Percentiles rank a stretch among this genome's conserved stretches.
These are phyloP conservation scores for Colletotrichum sp. DNA, from an alignment of 2,329 filamentous ascomycete species.

Conservation along the genomic window DNA sequence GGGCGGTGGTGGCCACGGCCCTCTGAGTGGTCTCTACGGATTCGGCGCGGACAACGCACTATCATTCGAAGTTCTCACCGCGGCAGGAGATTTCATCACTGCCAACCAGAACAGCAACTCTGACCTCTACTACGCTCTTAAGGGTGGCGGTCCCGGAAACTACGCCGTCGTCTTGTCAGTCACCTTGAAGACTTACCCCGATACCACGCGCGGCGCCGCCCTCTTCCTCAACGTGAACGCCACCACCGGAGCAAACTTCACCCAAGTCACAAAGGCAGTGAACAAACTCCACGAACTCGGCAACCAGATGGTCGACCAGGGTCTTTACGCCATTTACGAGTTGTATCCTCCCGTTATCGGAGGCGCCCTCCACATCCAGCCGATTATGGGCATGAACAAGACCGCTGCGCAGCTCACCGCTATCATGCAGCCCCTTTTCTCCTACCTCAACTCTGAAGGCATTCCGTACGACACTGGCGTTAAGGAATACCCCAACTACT, in stretches of 20 bases:
- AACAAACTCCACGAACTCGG: slow-evolving; percentile 13
- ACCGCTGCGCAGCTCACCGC: slow-evolving; percentile 4
- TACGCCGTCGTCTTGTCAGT: slow-evolving; percentile 58
- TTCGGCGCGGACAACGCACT: slow-evolving; percentile 52
- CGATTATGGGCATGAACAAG: slow-evolving; percentile 24
- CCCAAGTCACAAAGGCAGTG: slow-evolving; percentile 8
- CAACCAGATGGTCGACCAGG: slow-evolving; percentile 18
- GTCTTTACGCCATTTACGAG: slow-evolving; percentile 19
- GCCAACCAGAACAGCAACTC: slow-evolving; percentile 49
- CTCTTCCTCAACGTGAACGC: slow-evolving; percentile 20
- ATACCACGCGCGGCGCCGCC: neutral
- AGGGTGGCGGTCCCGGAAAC: slow-evolving; percentile 57
- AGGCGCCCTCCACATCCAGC: slow-evolving; percentile 20
- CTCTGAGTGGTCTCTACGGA: slow-evolving; percentile 49
- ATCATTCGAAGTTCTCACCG: slow-evolving; percentile 51
- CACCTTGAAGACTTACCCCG: slow-evolving; percentile 55
- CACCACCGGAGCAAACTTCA: slow-evolving; percentile 4
- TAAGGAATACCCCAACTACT: slow-evolving; percentile 13
- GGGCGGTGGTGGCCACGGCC: slow-evolving; percentile 63
- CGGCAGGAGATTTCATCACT: slow-evolving; percentile 45
- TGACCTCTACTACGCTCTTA: slow-evolving; percentile 63
- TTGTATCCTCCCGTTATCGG: slow-evolving; percentile 7
- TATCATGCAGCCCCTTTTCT: slow-evolving; percentile 10
- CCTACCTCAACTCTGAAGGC: slow-evolving; percentile 4
- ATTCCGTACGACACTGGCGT: slow-evolving; percentile 12